These are phyloP conservation scores for Venturia aucupariae DNA, from an alignment of 2,329 filamentous ascomycete genomes.

Conservation along the genomic window DNA sequence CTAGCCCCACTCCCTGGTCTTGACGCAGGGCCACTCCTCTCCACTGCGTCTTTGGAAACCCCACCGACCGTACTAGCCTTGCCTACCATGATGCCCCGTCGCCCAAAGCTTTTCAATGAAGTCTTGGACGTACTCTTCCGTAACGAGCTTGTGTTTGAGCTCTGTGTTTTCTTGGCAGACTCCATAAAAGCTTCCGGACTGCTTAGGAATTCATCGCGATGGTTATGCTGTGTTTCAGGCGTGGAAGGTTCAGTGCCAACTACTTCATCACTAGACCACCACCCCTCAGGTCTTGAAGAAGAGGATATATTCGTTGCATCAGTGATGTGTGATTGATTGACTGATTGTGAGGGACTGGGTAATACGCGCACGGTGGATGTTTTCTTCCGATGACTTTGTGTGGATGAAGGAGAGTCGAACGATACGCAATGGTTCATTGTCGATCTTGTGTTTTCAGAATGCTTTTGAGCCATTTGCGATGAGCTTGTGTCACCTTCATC, in stretches of 20 bases:
- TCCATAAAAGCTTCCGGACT: not conserved
- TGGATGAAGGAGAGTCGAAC: not conserved
- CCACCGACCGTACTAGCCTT: conserved; percentile 6
- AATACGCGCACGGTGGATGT: not conserved
- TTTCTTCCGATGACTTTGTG: not conserved
- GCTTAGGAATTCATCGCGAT: not conserved
- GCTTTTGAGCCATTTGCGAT: not conserved
- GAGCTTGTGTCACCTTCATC: conserved; percentile 1
- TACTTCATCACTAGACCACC: conserved; percentile 15
- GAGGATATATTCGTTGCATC: conserved; percentile 2
- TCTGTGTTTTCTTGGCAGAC: not conserved
- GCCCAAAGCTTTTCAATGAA: conserved; percentile 1
- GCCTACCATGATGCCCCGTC: conserved; percentile 9
- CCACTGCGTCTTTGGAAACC: conserved; percentile 1
- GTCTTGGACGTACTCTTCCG: not conserved
- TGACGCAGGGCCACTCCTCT: not conserved
- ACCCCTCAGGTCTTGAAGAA: conserved; percentile 12
- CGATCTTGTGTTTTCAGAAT: conserved; percentile 7
- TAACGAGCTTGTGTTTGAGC: not conserved
- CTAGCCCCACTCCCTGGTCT: not conserved
- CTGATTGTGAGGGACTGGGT: not conserved
- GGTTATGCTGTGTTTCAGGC: not conserved
- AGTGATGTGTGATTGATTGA: conserved; percentile 1
- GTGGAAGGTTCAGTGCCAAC: conserved; percentile 11
- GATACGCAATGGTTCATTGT: not conserved